Evolutionary conservation across 257 asterid genomes (phyloP).

Genomic region (Phtheirospermum japonicum): DNA sequence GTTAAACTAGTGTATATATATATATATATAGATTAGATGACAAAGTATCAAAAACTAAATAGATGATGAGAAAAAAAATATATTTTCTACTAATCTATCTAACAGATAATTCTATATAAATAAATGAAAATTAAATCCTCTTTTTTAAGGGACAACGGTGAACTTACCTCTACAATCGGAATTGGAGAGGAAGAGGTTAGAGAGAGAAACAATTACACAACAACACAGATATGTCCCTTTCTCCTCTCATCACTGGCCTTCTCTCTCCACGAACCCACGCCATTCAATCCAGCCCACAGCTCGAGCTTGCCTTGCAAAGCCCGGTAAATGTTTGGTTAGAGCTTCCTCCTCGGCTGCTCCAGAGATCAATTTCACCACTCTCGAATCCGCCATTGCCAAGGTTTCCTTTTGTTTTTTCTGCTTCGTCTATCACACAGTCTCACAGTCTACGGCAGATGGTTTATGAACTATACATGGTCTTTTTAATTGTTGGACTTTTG

Average conservation of each 20-base stretch:
- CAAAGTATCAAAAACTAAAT: too few relatives aligned
- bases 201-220: conserved; percentile 6
- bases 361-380: conserved; percentile 55
- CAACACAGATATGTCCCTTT: conserved; percentile 39
- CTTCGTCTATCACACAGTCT: neutral
- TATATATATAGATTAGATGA: too few relatives aligned
- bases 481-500: neutral
- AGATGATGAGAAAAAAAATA: too few relatives aligned
- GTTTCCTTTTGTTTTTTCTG: conserved; percentile 31
- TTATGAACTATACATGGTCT: too few relatives aligned
- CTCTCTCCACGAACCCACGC: conserved; percentile 35
- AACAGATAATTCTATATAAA: too few relatives aligned
- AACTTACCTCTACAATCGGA: conserved; percentile 32
- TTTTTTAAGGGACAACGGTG: too few relatives aligned
- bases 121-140: too few relatives aligned
- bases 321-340: conserved; percentile 28
- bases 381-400: conserved; percentile 69
- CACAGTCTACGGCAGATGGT: too few relatives aligned
- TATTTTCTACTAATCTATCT: too few relatives aligned
- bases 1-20: too few relatives aligned
- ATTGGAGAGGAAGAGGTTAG: conserved; percentile 14
- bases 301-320: conserved; percentile 18
- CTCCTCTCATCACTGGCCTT: conserved; percentile 38
- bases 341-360: conserved; percentile 79
- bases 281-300: conserved; percentile 9